These are phyloP conservation scores for Nitzschia palea DNA, from an alignment of 108 stramenopile genomes.

Conservation along the genomic window DNA sequence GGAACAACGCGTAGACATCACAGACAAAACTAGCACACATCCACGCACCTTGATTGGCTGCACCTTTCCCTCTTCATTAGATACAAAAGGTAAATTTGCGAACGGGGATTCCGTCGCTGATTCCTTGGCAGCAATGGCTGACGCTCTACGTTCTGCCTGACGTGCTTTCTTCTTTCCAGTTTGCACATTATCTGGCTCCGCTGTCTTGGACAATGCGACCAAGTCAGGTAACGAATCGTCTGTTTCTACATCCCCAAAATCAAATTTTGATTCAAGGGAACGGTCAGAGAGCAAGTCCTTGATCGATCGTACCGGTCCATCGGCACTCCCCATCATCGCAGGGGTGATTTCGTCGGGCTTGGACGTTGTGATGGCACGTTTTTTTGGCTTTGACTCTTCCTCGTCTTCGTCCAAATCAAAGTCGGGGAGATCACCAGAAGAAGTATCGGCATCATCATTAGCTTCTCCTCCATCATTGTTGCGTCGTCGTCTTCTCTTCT, in stretches of 20 bases:
- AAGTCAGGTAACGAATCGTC: slow-evolving; percentile 64
- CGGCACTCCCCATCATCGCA: slow-evolving; percentile 39
- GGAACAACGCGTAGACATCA: neutral
- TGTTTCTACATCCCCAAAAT: slow-evolving; percentile 37
- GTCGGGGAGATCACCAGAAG: slow-evolving; percentile 50
- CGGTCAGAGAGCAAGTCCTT: slow-evolving; percentile 52
- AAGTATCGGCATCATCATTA: neutral
- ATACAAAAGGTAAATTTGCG: slow-evolving; percentile 24
- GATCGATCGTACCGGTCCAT: slow-evolving; percentile 23
- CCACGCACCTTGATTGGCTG: slow-evolving; percentile 32
- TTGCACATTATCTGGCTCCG: slow-evolving; percentile 20
- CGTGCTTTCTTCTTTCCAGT: slow-evolving; percentile 66
- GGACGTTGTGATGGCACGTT: neutral
- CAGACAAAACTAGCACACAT: neutral
- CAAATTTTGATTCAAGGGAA: slow-evolving; percentile 50
- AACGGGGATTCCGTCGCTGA: slow-evolving; percentile 33
- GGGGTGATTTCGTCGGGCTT: slow-evolving; percentile 28
- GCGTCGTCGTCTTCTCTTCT: slow-evolving; percentile 43
- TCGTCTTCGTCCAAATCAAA: slow-evolving; percentile 64
- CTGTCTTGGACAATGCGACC: slow-evolving; percentile 38
- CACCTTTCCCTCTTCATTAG: slow-evolving; percentile 40
- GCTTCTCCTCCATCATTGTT: neutral
- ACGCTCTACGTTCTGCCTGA: slow-evolving; percentile 48
- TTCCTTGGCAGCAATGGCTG: slow-evolving; percentile 39
- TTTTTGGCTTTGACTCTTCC: slow-evolving; percentile 30